Evolutionary conservation across 352 stramenopile species (phyloP), one percentile per base, ranked within the genome.

Genomic region (Blastocystis hominis): DNA sequence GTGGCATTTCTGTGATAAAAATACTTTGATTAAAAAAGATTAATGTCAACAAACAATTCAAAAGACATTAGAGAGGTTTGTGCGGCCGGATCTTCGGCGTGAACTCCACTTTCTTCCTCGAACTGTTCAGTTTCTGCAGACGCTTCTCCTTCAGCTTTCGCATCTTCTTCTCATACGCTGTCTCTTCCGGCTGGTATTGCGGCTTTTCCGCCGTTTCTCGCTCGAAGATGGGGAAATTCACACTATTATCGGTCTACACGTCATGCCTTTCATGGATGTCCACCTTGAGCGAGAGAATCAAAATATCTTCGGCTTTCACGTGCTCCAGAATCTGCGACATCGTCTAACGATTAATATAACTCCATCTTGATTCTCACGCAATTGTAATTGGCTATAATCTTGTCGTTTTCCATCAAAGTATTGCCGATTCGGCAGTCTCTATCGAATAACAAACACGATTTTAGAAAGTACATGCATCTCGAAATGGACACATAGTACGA

Each of bases 341-440:
- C 44, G 40, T 40, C 62, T 72, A 46, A 1, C 6, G 3, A 44
- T 72, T 0, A 72, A n/a, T 20, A 47, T 20, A n/a, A n/a, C 20
- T 44, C n/a, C 20, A 9, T 46, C 40, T 20, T 5, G 30, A 13
- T 24, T 6, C 1, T 6, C 10, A 68, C 56, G 5, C 44, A 24
- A 64, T 84, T 84, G 54, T 84, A 84, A 30, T 84, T 84, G 0
- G 53, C 72, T n/a, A 84, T 66, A 13, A 84, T 84, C 30, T 66
- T 38, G 5, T 84, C 20, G 34, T 84, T 84, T 20, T 24, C 42
- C 72, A 84, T 66, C 24, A 13, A 47, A 46, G 72, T 84, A 30
- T 53, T 34, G 17, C 47, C 47, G 53, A 84, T 66, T 20, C 38
- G 54, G 7, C 53, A 44, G n/a, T 66, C 47, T 13, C 72, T 84